Percentiles rank a stretch among this genome's conserved stretches.
These are phyloP conservation scores for Epichloe coenophiala DNA, from an alignment of 2,329 filamentous ascomycete species.

Conservation along the genomic window DNA sequence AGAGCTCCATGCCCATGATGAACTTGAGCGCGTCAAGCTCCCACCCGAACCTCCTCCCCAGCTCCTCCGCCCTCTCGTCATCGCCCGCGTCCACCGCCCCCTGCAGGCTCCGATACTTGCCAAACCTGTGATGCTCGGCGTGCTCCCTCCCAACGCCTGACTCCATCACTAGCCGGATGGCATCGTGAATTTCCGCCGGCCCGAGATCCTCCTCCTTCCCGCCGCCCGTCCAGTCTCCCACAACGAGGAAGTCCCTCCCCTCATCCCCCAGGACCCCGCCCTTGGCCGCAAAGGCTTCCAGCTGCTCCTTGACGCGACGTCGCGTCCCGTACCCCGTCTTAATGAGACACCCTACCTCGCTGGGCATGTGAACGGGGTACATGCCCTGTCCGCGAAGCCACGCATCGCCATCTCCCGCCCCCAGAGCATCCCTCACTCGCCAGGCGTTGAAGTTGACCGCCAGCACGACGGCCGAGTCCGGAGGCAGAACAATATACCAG, in stretches of 20 bases:
- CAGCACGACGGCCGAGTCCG: conserved; percentile 19
- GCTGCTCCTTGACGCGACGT: conserved; percentile 31
- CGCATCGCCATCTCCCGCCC: conserved; percentile 21
- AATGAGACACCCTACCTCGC: conserved; percentile 36
- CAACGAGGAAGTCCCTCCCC: conserved; percentile 31
- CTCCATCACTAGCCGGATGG: conserved; percentile 23
- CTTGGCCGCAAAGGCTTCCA: conserved; percentile 26
- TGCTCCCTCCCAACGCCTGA: conserved; percentile 15
- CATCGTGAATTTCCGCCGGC: conserved; percentile 26
- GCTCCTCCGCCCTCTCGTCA: conserved; percentile 21
- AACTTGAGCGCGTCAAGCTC: conserved; percentile 41
- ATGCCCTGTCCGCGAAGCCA: conserved; percentile 26
- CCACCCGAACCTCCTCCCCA: conserved; percentile 30
- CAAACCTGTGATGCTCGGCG: conserved; percentile 20
- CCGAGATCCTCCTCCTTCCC: conserved; percentile 18
- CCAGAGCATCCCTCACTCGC: conserved; percentile 19
- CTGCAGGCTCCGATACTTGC: conserved; percentile 27
- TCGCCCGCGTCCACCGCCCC: conserved; percentile 25
- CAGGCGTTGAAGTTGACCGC: conserved; percentile 21
- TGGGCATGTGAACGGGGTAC: conserved; percentile 29
- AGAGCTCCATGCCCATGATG: conserved; percentile 39
- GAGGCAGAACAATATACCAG: conserved; percentile 18
- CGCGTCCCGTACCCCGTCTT: conserved; percentile 44
- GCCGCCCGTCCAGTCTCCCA: conserved; percentile 34
- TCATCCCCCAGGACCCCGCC: conserved; percentile 22